phyloP scores from a whole-genome alignment of 352 stramenopile species.

The Elongisporangium anandrum region DNA sequence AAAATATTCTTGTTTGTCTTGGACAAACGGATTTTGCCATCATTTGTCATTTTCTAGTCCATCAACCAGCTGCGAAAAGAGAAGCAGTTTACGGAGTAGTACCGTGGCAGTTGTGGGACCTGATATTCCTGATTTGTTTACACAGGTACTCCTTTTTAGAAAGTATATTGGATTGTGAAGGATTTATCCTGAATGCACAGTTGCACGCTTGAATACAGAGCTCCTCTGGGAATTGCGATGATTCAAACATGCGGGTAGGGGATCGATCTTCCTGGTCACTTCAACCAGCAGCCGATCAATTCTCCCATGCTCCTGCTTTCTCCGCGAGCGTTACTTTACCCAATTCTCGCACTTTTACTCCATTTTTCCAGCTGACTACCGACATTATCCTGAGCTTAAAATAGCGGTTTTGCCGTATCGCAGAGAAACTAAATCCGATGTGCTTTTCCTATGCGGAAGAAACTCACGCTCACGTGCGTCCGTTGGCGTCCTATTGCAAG shows the following conservation, averaged over 20 bases:
- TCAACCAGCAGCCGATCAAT: neutral
- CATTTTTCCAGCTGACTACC: neutral
- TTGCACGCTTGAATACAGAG: too few relatives aligned
- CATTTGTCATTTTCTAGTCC: neutral
- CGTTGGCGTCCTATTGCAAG: neutral
- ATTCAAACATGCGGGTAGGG: neutral
- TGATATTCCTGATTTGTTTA: neutral
- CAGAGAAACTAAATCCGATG: neutral
- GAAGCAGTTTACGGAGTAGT: neutral
- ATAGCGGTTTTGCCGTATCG: neutral
- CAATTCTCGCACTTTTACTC: neutral
- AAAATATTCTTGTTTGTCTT: neutral
- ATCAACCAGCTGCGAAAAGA: neutral
- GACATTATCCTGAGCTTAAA: neutral
- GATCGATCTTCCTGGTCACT: neutral
- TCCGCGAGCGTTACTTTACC: neutral
- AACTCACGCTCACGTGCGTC: neutral
- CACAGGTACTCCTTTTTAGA: neutral
- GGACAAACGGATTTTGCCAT: neutral
- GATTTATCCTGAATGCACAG: neutral
- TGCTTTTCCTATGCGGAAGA: neutral
- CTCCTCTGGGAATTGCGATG: neutral
- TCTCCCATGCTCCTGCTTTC: neutral
- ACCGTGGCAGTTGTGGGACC: neutral
- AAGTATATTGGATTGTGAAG: neutral